A percentile compares a stretch with the other conserved stretches of the same genome.
phyloP scores from a whole-genome alignment of 345 rosid genomes.

The Hibiscus trionum region DNA sequence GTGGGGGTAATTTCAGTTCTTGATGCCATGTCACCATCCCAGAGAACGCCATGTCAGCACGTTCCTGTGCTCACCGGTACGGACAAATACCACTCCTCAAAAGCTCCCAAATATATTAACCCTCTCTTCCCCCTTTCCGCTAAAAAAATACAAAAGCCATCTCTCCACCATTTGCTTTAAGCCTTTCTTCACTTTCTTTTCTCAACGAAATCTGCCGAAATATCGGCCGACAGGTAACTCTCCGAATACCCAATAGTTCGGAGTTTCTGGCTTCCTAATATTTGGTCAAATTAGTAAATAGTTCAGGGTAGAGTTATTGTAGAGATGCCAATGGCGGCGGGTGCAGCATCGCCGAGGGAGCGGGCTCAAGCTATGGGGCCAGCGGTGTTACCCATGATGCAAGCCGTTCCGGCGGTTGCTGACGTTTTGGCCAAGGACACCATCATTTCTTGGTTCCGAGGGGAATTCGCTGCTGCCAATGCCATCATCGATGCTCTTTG shows the following conservation, averaged over 20 bases:
- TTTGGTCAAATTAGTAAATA: neutral
- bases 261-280: slow-evolving; percentile 8
- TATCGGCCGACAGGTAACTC: slow-evolving; percentile 1
- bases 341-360: slow-evolving; percentile 25
- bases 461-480: slow-evolving; percentile 96
- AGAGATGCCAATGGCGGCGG: slow-evolving; percentile 56
- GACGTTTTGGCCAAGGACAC: slow-evolving; percentile 80
- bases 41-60: slow-evolving; percentile 12
- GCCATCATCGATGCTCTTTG: slow-evolving; percentile 90
- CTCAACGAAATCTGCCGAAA: slow-evolving; percentile 3
- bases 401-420: slow-evolving; percentile 17
- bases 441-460: slow-evolving; percentile 69
- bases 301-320: neutral
- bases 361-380: slow-evolving; percentile 10
- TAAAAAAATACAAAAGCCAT: neutral
- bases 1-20: neutral
- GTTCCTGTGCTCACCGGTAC: neutral
- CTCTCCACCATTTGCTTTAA: neutral
- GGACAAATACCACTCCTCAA: slow-evolving; percentile 9
- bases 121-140: neutral
- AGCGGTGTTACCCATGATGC: slow-evolving; percentile 15
- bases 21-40: slow-evolving; percentile 8
- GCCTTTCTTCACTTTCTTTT: neutral
- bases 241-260: slow-evolving; percentile 9
- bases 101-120: neutral